Percentiles rank a stretch among this genome's conserved stretches.
Evolutionary conservation across 208 protist genomes (phyloP).

Genomic region (Leptomonas seymouri): DNA sequence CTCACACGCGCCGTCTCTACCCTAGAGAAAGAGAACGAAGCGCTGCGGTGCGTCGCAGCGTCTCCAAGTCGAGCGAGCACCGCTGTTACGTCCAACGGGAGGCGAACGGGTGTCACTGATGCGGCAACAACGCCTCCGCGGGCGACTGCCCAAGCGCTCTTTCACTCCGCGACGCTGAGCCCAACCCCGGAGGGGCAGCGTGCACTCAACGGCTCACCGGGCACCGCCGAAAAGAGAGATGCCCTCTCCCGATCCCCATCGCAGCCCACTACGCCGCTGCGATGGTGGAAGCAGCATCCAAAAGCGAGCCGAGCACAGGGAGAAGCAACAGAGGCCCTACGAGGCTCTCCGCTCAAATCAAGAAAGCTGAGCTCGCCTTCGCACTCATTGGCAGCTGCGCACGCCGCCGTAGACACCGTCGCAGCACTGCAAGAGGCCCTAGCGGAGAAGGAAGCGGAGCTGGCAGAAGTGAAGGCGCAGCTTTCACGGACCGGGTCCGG

Average conservation of each 20-base stretch:
- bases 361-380: not conserved
- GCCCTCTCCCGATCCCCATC: slow-evolving; percentile 16
- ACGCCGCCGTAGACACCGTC: slow-evolving; percentile 19
- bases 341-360: too few relatives aligned
- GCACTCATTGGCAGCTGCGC: slow-evolving; percentile 8
- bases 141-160: not conserved
- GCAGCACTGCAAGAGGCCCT: slow-evolving; percentile 17
- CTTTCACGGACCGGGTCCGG: not conserved
- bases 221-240: not conserved
- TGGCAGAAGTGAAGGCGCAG: slow-evolving; percentile 7
- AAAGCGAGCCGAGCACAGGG: not conserved
- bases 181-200: slow-evolving; percentile 5
- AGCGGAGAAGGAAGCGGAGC: slow-evolving; percentile 25
- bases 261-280: slow-evolving; percentile 25
- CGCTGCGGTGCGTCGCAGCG: slow-evolving; percentile 1
- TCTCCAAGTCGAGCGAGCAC: not conserved
- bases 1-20: slow-evolving; percentile 14
- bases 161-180: not conserved
- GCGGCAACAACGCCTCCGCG: not conserved
- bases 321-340: too few relatives aligned
- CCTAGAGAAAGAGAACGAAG: slow-evolving; percentile 11
- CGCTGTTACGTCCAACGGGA: not conserved
- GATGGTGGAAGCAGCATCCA: slow-evolving; percentile 23
- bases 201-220: not conserved
- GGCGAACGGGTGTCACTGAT: not conserved